phyloP scores from a whole-genome alignment of 345 rosid species.

The Aethionema arabicum region DNA sequence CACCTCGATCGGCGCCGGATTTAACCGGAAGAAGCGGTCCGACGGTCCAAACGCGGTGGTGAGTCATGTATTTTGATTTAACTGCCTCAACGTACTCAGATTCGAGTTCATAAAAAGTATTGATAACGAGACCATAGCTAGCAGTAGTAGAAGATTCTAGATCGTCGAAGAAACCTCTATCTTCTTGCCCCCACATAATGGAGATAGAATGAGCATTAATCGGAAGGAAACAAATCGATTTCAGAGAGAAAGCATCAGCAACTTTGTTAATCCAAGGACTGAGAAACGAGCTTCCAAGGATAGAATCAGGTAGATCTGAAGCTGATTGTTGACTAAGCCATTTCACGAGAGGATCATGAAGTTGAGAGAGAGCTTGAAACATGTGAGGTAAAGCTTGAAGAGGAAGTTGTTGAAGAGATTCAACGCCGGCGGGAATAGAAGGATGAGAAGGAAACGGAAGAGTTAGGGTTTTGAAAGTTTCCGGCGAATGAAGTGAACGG shows the following conservation, averaged over 20 bases:
- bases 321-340: conserved; percentile 52
- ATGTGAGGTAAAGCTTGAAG: conserved; percentile 25
- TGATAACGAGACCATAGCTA: conserved; percentile 61
- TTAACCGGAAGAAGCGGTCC: conserved; percentile 37
- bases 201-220: conserved; percentile 26
- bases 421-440: conserved; percentile 22
- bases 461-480: conserved; percentile 24
- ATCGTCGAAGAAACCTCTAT: conserved; percentile 37
- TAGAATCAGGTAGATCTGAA: conserved; percentile 43
- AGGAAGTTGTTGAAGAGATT: conserved; percentile 25
- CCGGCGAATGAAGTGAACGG: conserved; percentile 29
- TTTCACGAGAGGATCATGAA: conserved; percentile 41
- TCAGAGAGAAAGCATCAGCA: conserved; percentile 34
- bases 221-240: conserved; percentile 39
- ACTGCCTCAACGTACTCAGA: conserved; percentile 43
- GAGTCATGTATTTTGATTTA: conserved; percentile 28
- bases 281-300: conserved; percentile 63
- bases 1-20: conserved; percentile 21
- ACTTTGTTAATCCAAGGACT: conserved; percentile 61
- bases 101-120: conserved; percentile 54
- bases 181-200: conserved; percentile 24
- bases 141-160: conserved; percentile 33
- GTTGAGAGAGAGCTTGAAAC: conserved; percentile 27
- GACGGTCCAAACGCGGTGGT: conserved; percentile 44
- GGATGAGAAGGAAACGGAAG: conserved; percentile 31